Evolutionary conservation across 225 moss, liverwort and hornwort species (phyloP), one percentile per base, ranked within the genome.

Genomic region (Rhytidiadelphus loreus): DNA sequence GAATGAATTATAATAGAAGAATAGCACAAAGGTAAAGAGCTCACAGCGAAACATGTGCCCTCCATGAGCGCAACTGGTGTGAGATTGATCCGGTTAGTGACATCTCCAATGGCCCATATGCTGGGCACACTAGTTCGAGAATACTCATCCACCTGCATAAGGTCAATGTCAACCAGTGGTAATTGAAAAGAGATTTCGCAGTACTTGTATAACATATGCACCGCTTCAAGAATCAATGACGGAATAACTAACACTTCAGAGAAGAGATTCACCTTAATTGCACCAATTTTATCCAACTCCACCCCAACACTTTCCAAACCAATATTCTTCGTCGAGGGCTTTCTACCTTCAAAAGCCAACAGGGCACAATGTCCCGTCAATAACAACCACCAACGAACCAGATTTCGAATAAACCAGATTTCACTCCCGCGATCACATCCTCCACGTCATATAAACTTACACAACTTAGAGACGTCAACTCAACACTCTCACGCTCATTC

Each of bases 1-100:
- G 43, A 79, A 88, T 35, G 37, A 83, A 29, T 80, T 68, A 5
- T 33, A 76, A 59, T 62, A 86, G 44, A 55, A 83, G 68, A 74
- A 73, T 20, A 88, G 77, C 56, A 81, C 66, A 39, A 32, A 72
- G 77, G 55, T 60, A 81, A 75, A 75, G 80, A 78, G 86, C 96
- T 91, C 68, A 96, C 96, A 86, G 97, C 94, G 75, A 98, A 96
- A 64, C 93, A 94, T 64, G 93, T 96, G 72, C 92, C 98, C 90
- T 98, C 98, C 97, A 97, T 96, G n/a, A 99, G 96, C 37, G 98
- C 98, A 70, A 99, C 97, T 65, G 98, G 98, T 71, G 97, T 99
- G 50, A 99, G 94, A 74, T 96, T 95, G 65, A 96, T 80, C 71
- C 98, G 93, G 87, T 97, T 92, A 48, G 98, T 99, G 64, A 95